Conservation (phyloP, 2,329 filamentous ascomycete genomes). For the Xylariaceae sp. region DNA sequence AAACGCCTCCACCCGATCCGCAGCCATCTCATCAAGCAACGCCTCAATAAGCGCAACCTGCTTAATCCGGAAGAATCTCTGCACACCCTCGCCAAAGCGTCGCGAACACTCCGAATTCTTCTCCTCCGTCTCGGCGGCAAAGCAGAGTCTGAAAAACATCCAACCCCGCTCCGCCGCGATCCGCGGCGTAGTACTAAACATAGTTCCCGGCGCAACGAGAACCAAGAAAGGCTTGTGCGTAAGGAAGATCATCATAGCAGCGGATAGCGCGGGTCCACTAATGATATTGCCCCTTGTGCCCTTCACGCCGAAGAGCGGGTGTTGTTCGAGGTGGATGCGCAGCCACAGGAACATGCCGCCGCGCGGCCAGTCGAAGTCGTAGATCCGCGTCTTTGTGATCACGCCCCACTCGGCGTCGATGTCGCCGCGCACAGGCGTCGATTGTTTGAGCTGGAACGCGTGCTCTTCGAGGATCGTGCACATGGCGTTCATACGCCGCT, state of each 20-base stretch:
- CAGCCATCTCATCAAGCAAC: slow-evolving; percentile 39
- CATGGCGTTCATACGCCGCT: slow-evolving; percentile 79
- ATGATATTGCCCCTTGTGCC: slow-evolving; percentile 39
- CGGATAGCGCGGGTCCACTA: slow-evolving; percentile 50
- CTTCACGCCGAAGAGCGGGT: slow-evolving; percentile 58
- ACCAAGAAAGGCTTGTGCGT: slow-evolving; percentile 65
- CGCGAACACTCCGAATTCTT: slow-evolving; percentile 58
- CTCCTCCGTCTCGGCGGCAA: slow-evolving; percentile 74
- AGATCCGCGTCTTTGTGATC: slow-evolving; percentile 67
- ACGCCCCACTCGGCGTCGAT: slow-evolving; percentile 64
- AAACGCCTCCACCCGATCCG: slow-evolving; percentile 11
- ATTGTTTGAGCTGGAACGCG: slow-evolving; percentile 59
- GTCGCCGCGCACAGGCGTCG: slow-evolving; percentile 39
- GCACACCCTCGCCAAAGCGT: slow-evolving; percentile 62
- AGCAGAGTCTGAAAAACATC: slow-evolving; percentile 74
- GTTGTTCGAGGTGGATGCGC: slow-evolving; percentile 62
- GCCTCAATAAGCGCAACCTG: slow-evolving; percentile 60
- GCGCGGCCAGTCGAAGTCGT: slow-evolving; percentile 72
- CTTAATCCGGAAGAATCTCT: slow-evolving; percentile 73
- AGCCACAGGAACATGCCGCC: slow-evolving; percentile 94
- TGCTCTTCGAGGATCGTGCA: slow-evolving; percentile 65
- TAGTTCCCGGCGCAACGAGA: slow-evolving; percentile 62
- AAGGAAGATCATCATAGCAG: slow-evolving; percentile 65
- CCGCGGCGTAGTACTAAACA: slow-evolving; percentile 65
- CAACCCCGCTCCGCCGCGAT: slow-evolving; percentile 57